phyloP scores from a whole-genome alignment of 768 basidiomycete species.

The Mycena polygramma region DNA sequence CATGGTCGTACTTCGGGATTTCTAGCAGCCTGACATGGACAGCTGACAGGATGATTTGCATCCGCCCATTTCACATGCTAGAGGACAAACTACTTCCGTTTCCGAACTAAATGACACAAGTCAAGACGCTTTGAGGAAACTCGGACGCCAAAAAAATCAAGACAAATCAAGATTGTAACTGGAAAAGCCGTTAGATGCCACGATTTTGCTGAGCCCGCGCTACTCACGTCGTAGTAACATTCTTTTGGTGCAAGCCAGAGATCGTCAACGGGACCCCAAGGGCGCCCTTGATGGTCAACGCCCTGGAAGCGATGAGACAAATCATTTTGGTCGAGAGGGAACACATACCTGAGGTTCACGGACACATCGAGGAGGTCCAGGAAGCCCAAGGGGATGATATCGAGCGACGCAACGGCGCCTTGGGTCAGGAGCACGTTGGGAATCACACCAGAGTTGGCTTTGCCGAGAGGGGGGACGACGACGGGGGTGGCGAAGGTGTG shows the following conservation, averaged over 20 bases:
- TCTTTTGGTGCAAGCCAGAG: constrained; percentile 36
- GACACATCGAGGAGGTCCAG: constrained; percentile 63
- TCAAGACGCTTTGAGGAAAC: no score
- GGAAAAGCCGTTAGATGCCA: background rate
- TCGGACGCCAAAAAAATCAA: background rate
- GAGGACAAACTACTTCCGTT: no score
- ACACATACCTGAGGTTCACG: constrained; percentile 53
- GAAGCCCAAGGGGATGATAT: constrained; percentile 66
- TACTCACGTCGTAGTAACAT: constrained; percentile 36
- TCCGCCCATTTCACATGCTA: no score
- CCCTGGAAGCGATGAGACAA: constrained; percentile 7
- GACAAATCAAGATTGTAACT: constrained; percentile 22
- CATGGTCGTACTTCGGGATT: no score
- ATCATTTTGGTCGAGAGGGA: no score
- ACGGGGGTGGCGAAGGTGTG: constrained; percentile 67
- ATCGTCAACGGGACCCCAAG: constrained; percentile 39
- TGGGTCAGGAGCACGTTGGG: constrained; percentile 66
- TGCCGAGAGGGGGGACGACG: constrained; percentile 62
- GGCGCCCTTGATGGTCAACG: constrained; percentile 32
- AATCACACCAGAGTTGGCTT: constrained; percentile 70
- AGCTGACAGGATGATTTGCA: no score
- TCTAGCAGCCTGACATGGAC: no score
- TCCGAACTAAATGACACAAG: no score
- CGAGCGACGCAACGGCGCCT: constrained; percentile 63
- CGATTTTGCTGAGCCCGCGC: background rate